Base-by-base conservation (phyloP, 2,329 filamentous ascomycete genomes). In the Botrytis pseudocinerea region DNA sequence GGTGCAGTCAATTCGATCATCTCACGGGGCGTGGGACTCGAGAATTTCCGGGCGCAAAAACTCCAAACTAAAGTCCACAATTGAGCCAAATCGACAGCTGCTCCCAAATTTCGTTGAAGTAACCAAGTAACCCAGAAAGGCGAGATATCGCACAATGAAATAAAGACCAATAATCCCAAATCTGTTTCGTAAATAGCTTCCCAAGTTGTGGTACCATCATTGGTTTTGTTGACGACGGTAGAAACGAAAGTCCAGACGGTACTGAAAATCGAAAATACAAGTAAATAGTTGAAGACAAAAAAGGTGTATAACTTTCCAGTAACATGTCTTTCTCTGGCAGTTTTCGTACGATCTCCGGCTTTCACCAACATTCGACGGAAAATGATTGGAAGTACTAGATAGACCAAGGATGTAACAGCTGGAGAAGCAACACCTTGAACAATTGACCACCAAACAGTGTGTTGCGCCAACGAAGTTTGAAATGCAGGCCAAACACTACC, bases 51-150 rank as follows among this genome's bases (percentile, higher is more conserved):
- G 75, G 91, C 89, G 81, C 96, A 92, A 80, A 94, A 97, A 75
- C 93, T 92, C 86, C 91, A 93, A n/a, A 92, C 85, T 70, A 99
- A 85, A 16, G 91, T 93, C 85, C 94, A 93, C 9, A 97, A 83
- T 81, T 99, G 96, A 5, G 93, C 91, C n/a, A 99, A 85, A 82
- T 99, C 96, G 69, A 97, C 90, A n/a, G 95, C 93, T 1, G 95
- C 94, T 80, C 95, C 95, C 8, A 98, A 86, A 79, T 98, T 97
- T 62, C 96, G 91, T 84, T 98, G 95, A 71, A 99, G 84, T 28
- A 98, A 87, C 87, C 94, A 98, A 1, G 93, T 95, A 28, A 98
- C 90, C 95, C 95, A 99, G 82, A 97, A 99, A 0, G 92, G 89
- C 0, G 95, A 97, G 72, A 97, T 91, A 40, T 87, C 85, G 84